These are phyloP conservation scores for Hortaea werneckii DNA, from an alignment of 2,329 filamentous ascomycete genomes.

Conservation along the genomic window DNA sequence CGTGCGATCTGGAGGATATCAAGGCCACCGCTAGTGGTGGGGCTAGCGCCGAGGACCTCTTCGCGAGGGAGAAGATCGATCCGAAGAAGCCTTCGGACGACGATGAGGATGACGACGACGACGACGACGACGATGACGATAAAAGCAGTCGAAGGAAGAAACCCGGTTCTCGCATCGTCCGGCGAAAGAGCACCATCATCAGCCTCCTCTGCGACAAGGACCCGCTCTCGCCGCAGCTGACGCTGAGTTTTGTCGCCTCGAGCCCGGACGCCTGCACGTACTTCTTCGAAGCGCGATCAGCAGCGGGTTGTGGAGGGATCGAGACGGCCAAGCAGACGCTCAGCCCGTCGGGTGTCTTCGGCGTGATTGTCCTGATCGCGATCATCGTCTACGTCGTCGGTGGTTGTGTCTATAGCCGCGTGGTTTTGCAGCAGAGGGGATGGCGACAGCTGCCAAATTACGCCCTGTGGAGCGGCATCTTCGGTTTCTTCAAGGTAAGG, in stretches of 20 bases:
- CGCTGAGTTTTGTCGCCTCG: conserved; percentile 75
- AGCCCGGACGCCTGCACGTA: conserved; percentile 81
- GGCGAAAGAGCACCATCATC: conserved; percentile 74
- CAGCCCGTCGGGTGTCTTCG: conserved; percentile 69
- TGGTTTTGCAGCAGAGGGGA: conserved; percentile 84
- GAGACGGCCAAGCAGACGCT: conserved; percentile 46
- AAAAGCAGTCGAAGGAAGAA: conserved; percentile 15
- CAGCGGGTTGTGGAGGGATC: conserved; percentile 69
- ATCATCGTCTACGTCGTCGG: conserved; percentile 83
- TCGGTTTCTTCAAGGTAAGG: conserved; percentile 69
- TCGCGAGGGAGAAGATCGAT: conserved; percentile 28
- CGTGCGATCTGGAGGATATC: conserved; percentile 30
- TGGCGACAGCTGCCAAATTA: conserved; percentile 96
- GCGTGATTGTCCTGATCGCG: conserved; percentile 68
- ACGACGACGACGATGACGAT: conserved; percentile 17
- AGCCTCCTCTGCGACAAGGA: conserved; percentile 90
- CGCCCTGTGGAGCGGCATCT: conserved; percentile 79
- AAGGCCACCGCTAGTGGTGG: conserved; percentile 11
- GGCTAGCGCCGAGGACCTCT: conserved; percentile 13
- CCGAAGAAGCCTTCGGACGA: conserved; percentile 24
- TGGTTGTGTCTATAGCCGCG: conserved; percentile 90
- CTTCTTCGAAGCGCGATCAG: conserved; percentile 85
- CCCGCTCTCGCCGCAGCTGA: conserved; percentile 55
- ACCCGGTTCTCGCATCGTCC: conserved; percentile 43
- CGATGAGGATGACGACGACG: conserved; percentile 25